These are phyloP conservation scores for Calonectria ilicicola DNA, from an alignment of 2,329 filamentous ascomycete genomes.

Conservation along the genomic window DNA sequence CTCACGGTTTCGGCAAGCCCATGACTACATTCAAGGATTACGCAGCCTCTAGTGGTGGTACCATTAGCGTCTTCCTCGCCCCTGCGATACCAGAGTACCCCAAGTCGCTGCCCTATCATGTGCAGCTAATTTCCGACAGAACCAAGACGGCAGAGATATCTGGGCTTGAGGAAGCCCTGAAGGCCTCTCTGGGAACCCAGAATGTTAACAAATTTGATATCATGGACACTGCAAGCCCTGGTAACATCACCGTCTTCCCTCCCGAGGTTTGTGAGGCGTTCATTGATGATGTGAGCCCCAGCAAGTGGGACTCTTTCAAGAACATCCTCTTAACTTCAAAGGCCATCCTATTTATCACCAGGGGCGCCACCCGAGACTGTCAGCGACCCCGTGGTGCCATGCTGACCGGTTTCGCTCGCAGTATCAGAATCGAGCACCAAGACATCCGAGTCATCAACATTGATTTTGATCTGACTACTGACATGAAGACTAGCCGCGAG, in stretches of 20 bases:
- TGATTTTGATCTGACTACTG: conserved; percentile 10
- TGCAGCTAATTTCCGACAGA: conserved; percentile 2
- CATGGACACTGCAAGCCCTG: not conserved
- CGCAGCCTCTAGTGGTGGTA: not conserved
- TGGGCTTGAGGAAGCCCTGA: not conserved
- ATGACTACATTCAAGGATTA: conserved; percentile 17
- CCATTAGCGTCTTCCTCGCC: conserved; percentile 14
- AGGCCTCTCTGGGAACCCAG: not conserved
- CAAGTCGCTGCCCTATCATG: conserved; percentile 4
- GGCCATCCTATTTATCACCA: conserved; percentile 12
- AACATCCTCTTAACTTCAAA: conserved; percentile 9
- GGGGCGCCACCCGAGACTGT: conserved; percentile 6
- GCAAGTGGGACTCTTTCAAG: conserved; percentile 11
- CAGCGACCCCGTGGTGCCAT: conserved; percentile 10
- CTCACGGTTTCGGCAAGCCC: not conserved
- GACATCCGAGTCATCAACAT: conserved; percentile 14
- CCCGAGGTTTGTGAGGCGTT: conserved; percentile 17
- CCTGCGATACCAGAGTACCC: conserved; percentile 1
- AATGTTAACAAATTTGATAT: not conserved
- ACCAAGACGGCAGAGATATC: not conserved
- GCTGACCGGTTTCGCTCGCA: conserved; percentile 14
- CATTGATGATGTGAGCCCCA: conserved; percentile 10
- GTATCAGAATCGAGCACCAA: conserved; percentile 16
- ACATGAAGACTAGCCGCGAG: not conserved
- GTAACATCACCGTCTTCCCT: conserved; percentile 14